Evolutionary conservation across 257 asterid species (phyloP).

Genomic region (Solanum arcanum): DNA sequence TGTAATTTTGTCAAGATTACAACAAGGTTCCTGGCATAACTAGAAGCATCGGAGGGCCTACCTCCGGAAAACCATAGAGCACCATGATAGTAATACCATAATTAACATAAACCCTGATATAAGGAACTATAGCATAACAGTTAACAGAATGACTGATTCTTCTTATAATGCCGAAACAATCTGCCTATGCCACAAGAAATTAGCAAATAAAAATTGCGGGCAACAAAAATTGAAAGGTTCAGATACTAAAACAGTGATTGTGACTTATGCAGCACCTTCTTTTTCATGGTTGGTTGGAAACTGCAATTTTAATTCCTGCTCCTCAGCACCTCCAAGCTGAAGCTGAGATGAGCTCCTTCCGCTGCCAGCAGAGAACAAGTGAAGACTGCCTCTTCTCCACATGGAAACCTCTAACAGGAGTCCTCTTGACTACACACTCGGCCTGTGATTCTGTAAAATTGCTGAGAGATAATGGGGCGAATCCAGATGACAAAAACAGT

Average conservation of each 20-base stretch:
- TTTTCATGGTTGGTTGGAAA: background rate
- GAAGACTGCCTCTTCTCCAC: constrained; percentile 91
- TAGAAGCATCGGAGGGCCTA: constrained; percentile 21
- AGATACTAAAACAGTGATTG: constrained; percentile 19
- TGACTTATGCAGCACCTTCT: constrained; percentile 27
- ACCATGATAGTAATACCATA: constrained; percentile 16
- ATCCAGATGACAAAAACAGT: constrained; percentile 64
- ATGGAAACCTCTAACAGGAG: constrained; percentile 78
- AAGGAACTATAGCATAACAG: constrained; percentile 31
- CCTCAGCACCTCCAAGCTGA: constrained; percentile 93
- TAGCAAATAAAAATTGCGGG: constrained; percentile 33
- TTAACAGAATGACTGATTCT: constrained; percentile 38
- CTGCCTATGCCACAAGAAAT: constrained; percentile 43
- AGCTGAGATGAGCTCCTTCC: constrained; percentile 89
- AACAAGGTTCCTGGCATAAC: constrained; percentile 22
- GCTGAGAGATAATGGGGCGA: constrained; percentile 65
- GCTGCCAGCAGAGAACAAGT: constrained; percentile 91
- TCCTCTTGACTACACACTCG: constrained; percentile 77
- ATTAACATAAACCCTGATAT: constrained; percentile 20
- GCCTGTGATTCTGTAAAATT: constrained; percentile 87
- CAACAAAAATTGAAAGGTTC: constrained; percentile 28
- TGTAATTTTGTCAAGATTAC: constrained; percentile 18
- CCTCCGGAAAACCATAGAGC: constrained; percentile 18
- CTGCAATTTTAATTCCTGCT: constrained; percentile 1
- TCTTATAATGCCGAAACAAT: constrained; percentile 27